Evolutionary conservation across 306 rosid genomes (phyloP), one percentile per base, ranked within the genome.

Genomic region (Ceratonia siliqua): DNA sequence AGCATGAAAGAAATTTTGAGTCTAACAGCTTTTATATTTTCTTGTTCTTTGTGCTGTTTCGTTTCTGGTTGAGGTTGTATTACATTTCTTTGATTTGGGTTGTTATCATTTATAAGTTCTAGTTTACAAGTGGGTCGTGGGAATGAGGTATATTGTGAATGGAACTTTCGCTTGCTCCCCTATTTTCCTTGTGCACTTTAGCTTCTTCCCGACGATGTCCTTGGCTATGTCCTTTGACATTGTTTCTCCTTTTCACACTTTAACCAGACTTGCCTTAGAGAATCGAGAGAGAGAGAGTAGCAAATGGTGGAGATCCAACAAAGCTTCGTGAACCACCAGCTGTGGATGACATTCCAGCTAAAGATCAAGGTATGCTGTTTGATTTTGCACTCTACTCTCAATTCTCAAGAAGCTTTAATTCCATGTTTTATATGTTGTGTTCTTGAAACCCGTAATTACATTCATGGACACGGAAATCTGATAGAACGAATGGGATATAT

Each of bases 281-380:
- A 94, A 77, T 73, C 92, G 74, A 85, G 99, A 85, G 97, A 90
- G n/a, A n/a, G 78, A 92, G 92, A 82, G 97, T 92, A 79, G 95
- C 96, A 53, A 80, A 58, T n/a, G 99, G 97, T 43, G 97, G 97
- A 39, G 99, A 94, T 81, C 95, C 97, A n/a, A 82, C 96, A 50
- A 94, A 85, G 68, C 67, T 92, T 83, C 88, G 73, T 3, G 95
- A 92, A 55, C 63, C 82, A 12, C 89, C 87, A 0, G 85, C 65
- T 38, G 73, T 76, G 39, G 24, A 83, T 0, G 89, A 83, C 46
- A 33, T 28, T 86, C 79, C 84, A 17, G 77, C 59, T 68, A 79
- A 83, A 17, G 75, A 81, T 41, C 89, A 75, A 25, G 99, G 99
- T 94, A 76, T 67, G 69, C 14, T 78, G 5, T 66, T 33, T 63